Percentiles rank a stretch among this genome's conserved stretches.
Evolutionary conservation across 257 asterid species (phyloP).

Genomic region (Nyctanthes arbortristis): DNA sequence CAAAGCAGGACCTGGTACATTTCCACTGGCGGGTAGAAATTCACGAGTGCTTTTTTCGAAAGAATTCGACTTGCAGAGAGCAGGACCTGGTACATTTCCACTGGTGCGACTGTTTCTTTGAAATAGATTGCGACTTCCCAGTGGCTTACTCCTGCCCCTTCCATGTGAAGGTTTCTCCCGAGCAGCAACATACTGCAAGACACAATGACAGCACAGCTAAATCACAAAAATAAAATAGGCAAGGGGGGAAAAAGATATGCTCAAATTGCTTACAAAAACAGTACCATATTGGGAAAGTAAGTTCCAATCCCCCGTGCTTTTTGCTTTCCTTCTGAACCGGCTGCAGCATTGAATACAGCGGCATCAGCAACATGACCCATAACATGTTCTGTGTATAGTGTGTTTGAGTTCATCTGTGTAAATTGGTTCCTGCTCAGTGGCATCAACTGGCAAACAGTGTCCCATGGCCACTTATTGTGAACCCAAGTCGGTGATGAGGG

Average conservation of each 20-base stretch:
- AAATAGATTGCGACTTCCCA: conserved; percentile 13
- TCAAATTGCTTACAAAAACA: not conserved
- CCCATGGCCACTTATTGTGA: conserved; percentile 22
- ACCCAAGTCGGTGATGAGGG: conserved; percentile 19
- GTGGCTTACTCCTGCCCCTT: conserved; percentile 18
- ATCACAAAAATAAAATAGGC: not conserved
- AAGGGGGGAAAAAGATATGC: not conserved
- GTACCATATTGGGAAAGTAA: conserved; percentile 32
- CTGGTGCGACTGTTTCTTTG: conserved; percentile 20
- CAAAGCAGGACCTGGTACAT: conserved; percentile 7
- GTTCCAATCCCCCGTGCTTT: conserved; percentile 37
- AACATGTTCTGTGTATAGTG: conserved; percentile 17
- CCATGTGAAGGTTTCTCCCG: conserved; percentile 23
- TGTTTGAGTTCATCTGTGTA: conserved; percentile 12
- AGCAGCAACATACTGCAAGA: conserved; percentile 31
- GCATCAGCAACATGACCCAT: conserved; percentile 12
- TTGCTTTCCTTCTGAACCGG: conserved; percentile 23
- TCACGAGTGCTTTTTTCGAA: not conserved
- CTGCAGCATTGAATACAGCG: conserved; percentile 15
- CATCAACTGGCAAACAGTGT: conserved; percentile 20
- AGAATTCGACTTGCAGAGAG: not conserved
- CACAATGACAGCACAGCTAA: not conserved
- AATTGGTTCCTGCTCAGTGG: conserved; percentile 23
- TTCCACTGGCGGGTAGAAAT: not conserved
- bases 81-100: not conserved